phyloP scores from a whole-genome alignment of 2,329 filamentous ascomycete species.

The Scedosporium minutisporum region DNA sequence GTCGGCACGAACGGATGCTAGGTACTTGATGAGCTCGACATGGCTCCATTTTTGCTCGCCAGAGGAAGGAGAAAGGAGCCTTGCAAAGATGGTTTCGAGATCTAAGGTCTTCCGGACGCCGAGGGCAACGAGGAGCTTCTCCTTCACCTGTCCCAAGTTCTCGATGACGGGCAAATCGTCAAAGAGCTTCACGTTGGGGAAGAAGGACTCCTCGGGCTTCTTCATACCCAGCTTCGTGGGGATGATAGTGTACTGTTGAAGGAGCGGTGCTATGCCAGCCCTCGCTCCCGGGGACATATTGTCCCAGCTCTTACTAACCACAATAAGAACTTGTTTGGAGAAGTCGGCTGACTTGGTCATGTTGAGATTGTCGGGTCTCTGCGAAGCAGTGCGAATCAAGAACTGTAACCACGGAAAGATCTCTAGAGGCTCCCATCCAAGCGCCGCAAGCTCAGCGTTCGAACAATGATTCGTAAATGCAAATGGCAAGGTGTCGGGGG shows the following conservation, averaged over 20 bases:
- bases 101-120: conserved; percentile 95
- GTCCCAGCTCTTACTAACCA: conserved; percentile 88
- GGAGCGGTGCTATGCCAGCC: conserved; percentile 50
- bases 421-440: conserved; percentile 81
- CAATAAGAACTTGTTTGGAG: conserved; percentile 63
- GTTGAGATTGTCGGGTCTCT: conserved; percentile 53
- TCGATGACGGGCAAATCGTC: conserved; percentile 81
- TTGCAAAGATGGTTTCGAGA: conserved; percentile 82
- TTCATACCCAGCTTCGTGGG: conserved; percentile 89
- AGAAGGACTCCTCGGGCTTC: conserved; percentile 78
- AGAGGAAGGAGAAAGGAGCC: conserved; percentile 56
- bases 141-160: conserved; percentile 70
- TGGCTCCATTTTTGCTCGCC: conserved; percentile 74
- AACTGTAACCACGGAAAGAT: conserved; percentile 79
- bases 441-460: conserved; percentile 59
- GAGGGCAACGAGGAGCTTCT: conserved; percentile 74
- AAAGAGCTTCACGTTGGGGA: conserved; percentile 87
- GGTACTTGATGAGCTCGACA: conserved; percentile 87
- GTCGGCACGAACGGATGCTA: conserved; percentile 80
- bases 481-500: conserved; percentile 74
- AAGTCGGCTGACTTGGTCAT: conserved; percentile 65
- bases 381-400: conserved; percentile 58
- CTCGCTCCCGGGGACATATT: conserved; percentile 57
- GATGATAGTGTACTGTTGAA: conserved; percentile 64
- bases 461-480: conserved; percentile 66